These are phyloP conservation scores for Penicillium pulvis DNA, from an alignment of 495 filamentous ascomycete genomes.

Conservation along the genomic window DNA sequence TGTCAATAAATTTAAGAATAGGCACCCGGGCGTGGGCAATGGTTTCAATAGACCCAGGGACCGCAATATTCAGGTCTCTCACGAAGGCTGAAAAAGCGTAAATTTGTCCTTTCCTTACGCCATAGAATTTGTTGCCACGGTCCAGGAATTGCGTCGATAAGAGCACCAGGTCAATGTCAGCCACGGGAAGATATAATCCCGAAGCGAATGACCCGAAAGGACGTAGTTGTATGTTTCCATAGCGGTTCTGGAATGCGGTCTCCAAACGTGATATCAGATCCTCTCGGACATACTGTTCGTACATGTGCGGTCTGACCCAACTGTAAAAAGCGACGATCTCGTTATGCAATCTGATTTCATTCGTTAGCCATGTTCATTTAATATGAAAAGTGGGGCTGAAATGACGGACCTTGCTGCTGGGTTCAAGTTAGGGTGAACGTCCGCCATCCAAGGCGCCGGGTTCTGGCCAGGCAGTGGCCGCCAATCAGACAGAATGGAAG, in stretches of 20 bases:
- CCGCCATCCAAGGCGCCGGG: slow-evolving; percentile 60
- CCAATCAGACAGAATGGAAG: slow-evolving; percentile 62
- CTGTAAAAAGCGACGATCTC: slow-evolving; percentile 87
- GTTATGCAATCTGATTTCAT: slow-evolving; percentile 61
- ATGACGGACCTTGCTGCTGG: not conserved
- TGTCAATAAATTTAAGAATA: slow-evolving; percentile 86
- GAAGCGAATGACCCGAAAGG: slow-evolving; percentile 91
- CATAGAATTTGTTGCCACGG: slow-evolving; percentile 42
- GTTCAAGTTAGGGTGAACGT: not conserved
- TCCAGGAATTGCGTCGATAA: slow-evolving; percentile 63
- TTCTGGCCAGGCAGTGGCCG: slow-evolving; percentile 38
- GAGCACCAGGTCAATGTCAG: slow-evolving; percentile 92
- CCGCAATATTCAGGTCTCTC: slow-evolving; percentile 47
- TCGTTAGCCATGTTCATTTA: slow-evolving; percentile 36
- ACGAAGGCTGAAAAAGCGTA: slow-evolving; percentile 57
- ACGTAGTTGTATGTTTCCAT: slow-evolving; percentile 59
- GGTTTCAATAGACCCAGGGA: slow-evolving; percentile 55
- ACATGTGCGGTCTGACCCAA: slow-evolving; percentile 73
- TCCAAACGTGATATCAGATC: slow-evolving; percentile 70
- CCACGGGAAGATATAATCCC: slow-evolving; percentile 85
- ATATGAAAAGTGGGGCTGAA: slow-evolving; percentile 6
- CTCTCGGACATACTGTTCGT: slow-evolving; percentile 72
- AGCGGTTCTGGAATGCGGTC: slow-evolving; percentile 50
- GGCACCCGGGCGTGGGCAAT: slow-evolving; percentile 82
- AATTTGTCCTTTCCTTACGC: slow-evolving; percentile 47